These are phyloP conservation scores for Phlegmacium glaucopus DNA, from an alignment of 768 basidiomycete genomes.

Conservation along the genomic window DNA sequence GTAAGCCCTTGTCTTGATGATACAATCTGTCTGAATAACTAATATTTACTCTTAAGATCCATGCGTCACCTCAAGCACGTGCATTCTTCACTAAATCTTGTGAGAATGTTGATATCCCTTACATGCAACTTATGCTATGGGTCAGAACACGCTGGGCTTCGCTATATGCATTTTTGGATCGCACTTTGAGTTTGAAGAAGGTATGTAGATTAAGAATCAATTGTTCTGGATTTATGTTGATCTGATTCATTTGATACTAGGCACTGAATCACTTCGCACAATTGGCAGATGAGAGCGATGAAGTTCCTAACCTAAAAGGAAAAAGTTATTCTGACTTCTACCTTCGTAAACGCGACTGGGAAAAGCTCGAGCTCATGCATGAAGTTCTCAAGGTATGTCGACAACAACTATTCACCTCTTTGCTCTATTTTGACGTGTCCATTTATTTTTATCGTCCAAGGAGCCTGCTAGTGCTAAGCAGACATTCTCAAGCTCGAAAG, in stretches of 20 bases:
- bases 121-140: conserved; percentile 25
- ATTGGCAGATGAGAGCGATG: conserved; percentile 15
- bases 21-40: background rate
- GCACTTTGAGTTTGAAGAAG: conserved; percentile 6
- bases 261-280: conserved; percentile 17
- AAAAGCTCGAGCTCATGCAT: conserved; percentile 16
- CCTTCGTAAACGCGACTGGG: conserved; percentile 19
- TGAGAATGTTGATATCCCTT: conserved; percentile 11
- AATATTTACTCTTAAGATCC: conserved; percentile 13
- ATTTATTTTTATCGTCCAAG: conserved; percentile 7
- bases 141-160: conserved; percentile 27
- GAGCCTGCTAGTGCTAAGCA: conserved; percentile 27
- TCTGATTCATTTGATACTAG: conserved; percentile 4
- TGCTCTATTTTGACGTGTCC: conserved; percentile 1
- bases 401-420: too few species aligned
- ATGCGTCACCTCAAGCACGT: conserved; percentile 22
- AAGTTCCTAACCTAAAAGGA: conserved; percentile 23
- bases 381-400: conserved; percentile 21
- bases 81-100: conserved; percentile 19
- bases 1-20: conserved; percentile 7
- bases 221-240: background rate
- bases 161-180: conserved; percentile 19
- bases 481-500: conserved; percentile 18
- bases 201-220: too few species aligned
- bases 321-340: conserved; percentile 22